Percentiles rank a stretch among this genome's conserved stretches.
phyloP scores from a whole-genome alignment of 805 yeast species.

The Candida silvatica region DNA sequence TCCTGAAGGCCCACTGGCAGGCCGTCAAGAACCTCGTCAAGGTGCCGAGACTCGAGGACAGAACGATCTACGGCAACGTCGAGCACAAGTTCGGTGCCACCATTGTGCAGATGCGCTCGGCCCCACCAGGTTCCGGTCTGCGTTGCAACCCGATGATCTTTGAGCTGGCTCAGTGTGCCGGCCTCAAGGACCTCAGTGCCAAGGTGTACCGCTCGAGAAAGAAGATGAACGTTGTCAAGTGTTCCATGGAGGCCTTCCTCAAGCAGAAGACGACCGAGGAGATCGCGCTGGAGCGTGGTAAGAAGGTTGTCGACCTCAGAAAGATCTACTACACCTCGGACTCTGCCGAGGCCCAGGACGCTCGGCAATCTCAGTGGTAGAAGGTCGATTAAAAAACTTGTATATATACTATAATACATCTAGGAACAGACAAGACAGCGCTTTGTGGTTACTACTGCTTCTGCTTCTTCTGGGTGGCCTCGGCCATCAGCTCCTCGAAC shows the following conservation, averaged over 20 bases:
- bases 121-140: conserved; percentile 90
- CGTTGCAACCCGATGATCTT: conserved; percentile 85
- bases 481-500: conserved; percentile 89
- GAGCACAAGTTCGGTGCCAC: conserved; percentile 84
- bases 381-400: too few relatives aligned
- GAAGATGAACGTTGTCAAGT: conserved; percentile 90
- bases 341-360: conserved; percentile 1
- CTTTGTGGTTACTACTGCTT: conserved; percentile 30
- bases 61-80: conserved; percentile 83
- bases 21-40: conserved; percentile 79
- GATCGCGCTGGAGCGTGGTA: conserved; percentile 86
- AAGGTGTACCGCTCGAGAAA: conserved; percentile 90
- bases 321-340: conserved; percentile 62
- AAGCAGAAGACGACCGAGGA: conserved; percentile 80
- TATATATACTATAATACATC: too few relatives aligned
- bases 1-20: conserved; percentile 82
- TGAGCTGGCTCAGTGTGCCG: conserved; percentile 88
- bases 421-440: not conserved
- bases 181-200: conserved; percentile 87
- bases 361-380: too few relatives aligned
- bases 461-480: conserved; percentile 58
- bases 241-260: conserved; percentile 73
- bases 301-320: conserved; percentile 88
- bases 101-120: conserved; percentile 69
- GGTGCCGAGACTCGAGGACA: conserved; percentile 80